Evolutionary conservation across 2,329 filamentous ascomycete genomes (phyloP).

Genomic region (Rhexocercosporidium sp.): DNA sequence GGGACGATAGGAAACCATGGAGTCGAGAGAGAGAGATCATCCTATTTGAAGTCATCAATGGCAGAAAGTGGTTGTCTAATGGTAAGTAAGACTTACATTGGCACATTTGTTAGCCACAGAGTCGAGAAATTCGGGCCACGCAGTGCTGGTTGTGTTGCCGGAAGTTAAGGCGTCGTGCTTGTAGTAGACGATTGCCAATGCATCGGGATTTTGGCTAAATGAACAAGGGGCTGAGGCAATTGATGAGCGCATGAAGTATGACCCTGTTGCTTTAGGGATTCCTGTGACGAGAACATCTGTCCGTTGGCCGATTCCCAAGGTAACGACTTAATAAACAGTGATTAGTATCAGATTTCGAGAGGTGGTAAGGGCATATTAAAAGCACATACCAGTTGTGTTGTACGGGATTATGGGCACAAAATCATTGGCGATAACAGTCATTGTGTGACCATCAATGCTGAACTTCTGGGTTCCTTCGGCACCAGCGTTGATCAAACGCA

Average conservation of each 20-base stretch:
- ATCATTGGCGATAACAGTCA: slow-evolving; percentile 70
- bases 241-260: slow-evolving; percentile 62
- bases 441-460: slow-evolving; percentile 54
- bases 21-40: not conserved
- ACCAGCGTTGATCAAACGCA: slow-evolving; percentile 55
- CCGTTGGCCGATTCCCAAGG: slow-evolving; percentile 62
- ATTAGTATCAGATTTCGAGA: slow-evolving; percentile 66
- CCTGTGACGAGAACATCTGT: slow-evolving; percentile 53
- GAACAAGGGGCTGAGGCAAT: slow-evolving; percentile 52
- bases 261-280: slow-evolving; percentile 47
- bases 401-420: slow-evolving; percentile 56
- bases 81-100: not conserved
- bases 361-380: slow-evolving; percentile 1
- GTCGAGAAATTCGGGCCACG: slow-evolving; percentile 54
- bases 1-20: not conserved
- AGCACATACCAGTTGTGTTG: not conserved
- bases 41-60: not conserved
- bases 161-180: slow-evolving; percentile 56
- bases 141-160: slow-evolving; percentile 53
- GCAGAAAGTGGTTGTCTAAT: not conserved
- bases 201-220: slow-evolving; percentile 53
- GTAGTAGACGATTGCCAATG: slow-evolving; percentile 69
- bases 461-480: slow-evolving; percentile 53
- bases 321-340: slow-evolving; percentile 52
- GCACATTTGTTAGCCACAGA: slow-evolving; percentile 45